Evolutionary conservation across 192 early-diverging fungal genomes (phyloP).

Genomic region (Mortierella claussenii): DNA sequence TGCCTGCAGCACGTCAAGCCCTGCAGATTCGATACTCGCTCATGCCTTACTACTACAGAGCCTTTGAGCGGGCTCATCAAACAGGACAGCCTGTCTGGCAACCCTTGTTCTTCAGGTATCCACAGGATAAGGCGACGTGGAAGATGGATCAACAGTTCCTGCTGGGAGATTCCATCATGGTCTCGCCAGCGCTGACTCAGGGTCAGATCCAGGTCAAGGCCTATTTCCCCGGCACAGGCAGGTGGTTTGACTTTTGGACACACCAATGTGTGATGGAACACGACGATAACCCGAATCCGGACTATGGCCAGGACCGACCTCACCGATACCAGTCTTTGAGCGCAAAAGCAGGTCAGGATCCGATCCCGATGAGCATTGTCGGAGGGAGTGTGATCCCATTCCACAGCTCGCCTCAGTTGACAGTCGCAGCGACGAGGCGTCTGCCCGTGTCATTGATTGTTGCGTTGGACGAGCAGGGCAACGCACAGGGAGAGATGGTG

Average conservation of each 20-base stretch:
- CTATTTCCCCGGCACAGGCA: constrained; percentile 66
- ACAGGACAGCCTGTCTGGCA: constrained; percentile 65
- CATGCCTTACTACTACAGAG: constrained; percentile 72
- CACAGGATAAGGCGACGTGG: constrained; percentile 29
- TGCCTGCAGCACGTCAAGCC: constrained; percentile 62
- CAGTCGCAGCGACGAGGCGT: constrained; percentile 56
- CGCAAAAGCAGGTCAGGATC: constrained; percentile 61
- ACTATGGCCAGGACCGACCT: neutral
- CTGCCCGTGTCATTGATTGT: constrained; percentile 62
- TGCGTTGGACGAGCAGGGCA: constrained; percentile 59
- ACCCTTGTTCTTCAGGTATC: constrained; percentile 66
- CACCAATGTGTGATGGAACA: constrained; percentile 35
- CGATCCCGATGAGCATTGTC: constrained; percentile 69
- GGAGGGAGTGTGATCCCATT: constrained; percentile 68
- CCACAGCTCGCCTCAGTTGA: constrained; percentile 60
- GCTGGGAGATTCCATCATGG: constrained; percentile 65
- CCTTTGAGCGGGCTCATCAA: constrained; percentile 58
- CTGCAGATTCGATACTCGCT: constrained; percentile 67
- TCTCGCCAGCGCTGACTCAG: constrained; percentile 67
- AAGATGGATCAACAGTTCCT: constrained; percentile 70
- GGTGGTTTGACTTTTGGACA: constrained; percentile 72
- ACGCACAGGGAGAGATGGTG: constrained; percentile 64
- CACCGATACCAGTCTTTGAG: constrained; percentile 45
- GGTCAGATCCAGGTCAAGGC: constrained; percentile 63
- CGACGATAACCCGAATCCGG: constrained; percentile 15